Base-by-base conservation (phyloP, 306 rosid species). In the Casuarina glauca region DNA sequence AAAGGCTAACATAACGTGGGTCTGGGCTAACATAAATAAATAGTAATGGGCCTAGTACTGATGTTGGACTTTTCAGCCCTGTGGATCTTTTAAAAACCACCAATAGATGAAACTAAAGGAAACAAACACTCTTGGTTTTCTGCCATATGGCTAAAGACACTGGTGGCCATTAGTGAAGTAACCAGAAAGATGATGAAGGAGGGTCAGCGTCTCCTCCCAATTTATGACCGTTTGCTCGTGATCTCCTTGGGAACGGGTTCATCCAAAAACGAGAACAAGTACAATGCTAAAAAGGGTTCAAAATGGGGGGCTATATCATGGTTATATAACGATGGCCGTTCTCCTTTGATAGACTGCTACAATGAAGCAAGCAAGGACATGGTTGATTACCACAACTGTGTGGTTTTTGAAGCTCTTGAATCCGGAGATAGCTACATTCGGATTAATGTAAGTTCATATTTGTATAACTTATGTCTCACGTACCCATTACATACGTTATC, bases 211-310 rank as follows among this genome's bases (percentile, higher is more conserved):
- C 73, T 73, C 32, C 6, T 3, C 10, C 20, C 10, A 6, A 67
- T 42, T 0, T 83, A 44, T 71, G 44, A 75, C 51, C 85, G 88
- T 8, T 80, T 89, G 69, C 81, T 87, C 0, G 85, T 87, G 43
- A 41, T 89, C 9, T 87, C 93, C 1, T 0, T 89, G 2, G 90
- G 93, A 43, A 85, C 93, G 1, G 93, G 91, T n/a, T 72, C 88
- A 52, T 8, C 81, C 79, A 83, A 13, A 60, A 77, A 49, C 0
- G 87, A 85, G 49, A 5, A 69, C 4, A 85, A 55, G 26, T 87
- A 85, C 81, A 17, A 42, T 12, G 86, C 91, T 42, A 72, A 79
- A 62, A 61, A 5, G 79, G 82, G 83, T 4, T 50, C 89, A 1
- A 87, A 89, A 50, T 89, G 91, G 93, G 81, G 88, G 6, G 16